Evolutionary conservation across 306 rosid species (phyloP).

Genomic region (Quercus berberidifolia): DNA sequence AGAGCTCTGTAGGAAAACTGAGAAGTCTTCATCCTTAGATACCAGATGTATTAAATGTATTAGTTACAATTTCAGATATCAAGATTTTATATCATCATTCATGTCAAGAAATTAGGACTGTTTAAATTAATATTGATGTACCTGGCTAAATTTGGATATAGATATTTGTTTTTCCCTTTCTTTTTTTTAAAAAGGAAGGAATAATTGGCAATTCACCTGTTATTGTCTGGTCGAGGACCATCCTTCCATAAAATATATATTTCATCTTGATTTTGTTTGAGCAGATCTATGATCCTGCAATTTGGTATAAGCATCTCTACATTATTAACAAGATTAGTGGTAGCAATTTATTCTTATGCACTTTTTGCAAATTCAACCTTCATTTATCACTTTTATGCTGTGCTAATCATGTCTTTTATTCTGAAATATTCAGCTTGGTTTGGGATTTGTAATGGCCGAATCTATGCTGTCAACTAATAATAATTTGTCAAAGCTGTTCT

Average conservation of each 20-base stretch:
- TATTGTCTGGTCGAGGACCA: no score
- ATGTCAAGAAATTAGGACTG: not conserved
- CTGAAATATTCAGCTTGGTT: constrained; percentile 70
- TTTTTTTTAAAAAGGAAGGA: no score
- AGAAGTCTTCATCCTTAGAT: not conserved
- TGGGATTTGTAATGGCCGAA: constrained; percentile 81
- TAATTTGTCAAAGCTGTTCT: constrained; percentile 75
- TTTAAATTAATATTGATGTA: not conserved
- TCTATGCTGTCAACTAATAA: constrained; percentile 42
- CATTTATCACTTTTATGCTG: constrained; percentile 8
- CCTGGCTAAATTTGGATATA: not conserved
- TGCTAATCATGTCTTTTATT: constrained; percentile 39
- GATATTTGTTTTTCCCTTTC: not conserved
- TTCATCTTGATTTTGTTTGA: not conserved
- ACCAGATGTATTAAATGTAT: not conserved
- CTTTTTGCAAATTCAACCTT: not conserved
- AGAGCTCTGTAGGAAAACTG: not conserved
- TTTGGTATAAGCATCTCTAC: not conserved
- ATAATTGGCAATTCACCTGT: no score
- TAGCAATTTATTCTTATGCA: not conserved
- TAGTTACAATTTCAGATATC: not conserved
- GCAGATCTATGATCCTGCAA: not conserved
- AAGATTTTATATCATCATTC: not conserved
- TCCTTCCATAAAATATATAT: not conserved
- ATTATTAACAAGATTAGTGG: constrained; percentile 3